These are phyloP conservation scores for Withania somnifera DNA, from an alignment of 305 asterid species.

Conservation along the genomic window DNA sequence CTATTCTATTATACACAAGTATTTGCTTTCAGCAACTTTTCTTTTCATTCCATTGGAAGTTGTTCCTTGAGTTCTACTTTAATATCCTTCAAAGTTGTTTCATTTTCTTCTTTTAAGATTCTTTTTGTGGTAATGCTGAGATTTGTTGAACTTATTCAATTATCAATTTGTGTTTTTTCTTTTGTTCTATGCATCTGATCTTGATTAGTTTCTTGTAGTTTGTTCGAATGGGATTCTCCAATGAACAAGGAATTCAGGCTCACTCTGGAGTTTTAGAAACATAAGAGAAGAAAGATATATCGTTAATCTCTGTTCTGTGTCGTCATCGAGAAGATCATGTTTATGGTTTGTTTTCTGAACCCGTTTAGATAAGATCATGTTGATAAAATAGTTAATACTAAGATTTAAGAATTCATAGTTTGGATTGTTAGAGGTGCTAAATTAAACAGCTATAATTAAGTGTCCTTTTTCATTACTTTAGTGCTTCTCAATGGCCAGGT, in stretches of 20 bases:
- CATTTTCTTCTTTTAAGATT: neutral
- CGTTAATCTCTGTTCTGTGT: conserved; percentile 52
- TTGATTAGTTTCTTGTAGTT: conserved; percentile 29
- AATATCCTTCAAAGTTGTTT: neutral
- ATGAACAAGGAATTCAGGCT: conserved; percentile 37
- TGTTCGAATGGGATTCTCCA: conserved; percentile 51
- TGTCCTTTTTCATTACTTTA: conserved; percentile 4
- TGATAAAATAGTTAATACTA: neutral
- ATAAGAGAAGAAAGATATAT: conserved; percentile 38
- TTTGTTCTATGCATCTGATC: conserved; percentile 4
- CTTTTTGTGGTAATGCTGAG: conserved; percentile 2
- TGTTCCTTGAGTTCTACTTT: neutral
- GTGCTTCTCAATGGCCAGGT: conserved; percentile 26
- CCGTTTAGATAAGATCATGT: neutral
- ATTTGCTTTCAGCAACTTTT: neutral
- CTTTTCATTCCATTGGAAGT: neutral
- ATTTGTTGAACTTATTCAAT: neutral
- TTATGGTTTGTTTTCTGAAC: conserved; percentile 34
- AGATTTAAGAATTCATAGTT: neutral
- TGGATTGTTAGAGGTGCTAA: neutral
- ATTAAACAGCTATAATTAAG: neutral
- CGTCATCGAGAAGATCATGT: conserved; percentile 53
- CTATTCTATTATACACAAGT: neutral
- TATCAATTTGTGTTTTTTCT: neutral
- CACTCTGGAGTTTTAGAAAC: conserved; percentile 38